Evolutionary conservation across 768 basidiomycete genomes (phyloP), one percentile per base, ranked within the genome.

Genomic region (Suillus bovinus): DNA sequence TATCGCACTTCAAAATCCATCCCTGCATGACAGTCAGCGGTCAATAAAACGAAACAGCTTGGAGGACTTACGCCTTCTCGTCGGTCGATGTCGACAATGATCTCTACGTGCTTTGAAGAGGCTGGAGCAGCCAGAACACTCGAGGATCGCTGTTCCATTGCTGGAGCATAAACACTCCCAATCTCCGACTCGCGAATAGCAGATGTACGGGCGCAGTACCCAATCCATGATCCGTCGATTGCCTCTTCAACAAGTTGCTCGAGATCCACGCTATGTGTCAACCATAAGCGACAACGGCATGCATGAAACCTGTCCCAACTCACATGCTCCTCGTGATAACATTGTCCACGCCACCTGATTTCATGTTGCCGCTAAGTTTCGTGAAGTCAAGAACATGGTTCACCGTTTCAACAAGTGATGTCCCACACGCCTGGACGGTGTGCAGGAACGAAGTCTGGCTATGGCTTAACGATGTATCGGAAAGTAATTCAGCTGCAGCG

Each of bases 361-460:
- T 92, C 52, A 86, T 81, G 68, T 90, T 92, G 24, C 94, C 94
- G 64, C 92, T 94, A 27, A 96, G 82, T 71, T 98, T 98, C 34
- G 94, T 96, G 70, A 96, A 98, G 72, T 98, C 96, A 31, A 98
- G 79, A 6, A 98, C 96, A 68, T 98, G 96, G 70, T 97, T 97
- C 55, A 98, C 94, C 0, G 95, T 96, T 78, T 98, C 96, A 46
- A 96, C 93, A 1, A 98, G 82, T 1, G 93, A 94, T n/a, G 90
- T 96, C 16, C 94, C 95, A 70, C 95, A 97, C 7, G 93, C 94
- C 72, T 95, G 91, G 1, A 97, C 92, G 0, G 96, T 97, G 70
- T 94, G 91, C 56, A 97, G 77, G 79, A 94, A 96, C 0, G 94
- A 93, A 11, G 79, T 72, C 73, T 98, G 96, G 14, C 87, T 87